These are phyloP conservation scores for Aristolochia contorta DNA, from an alignment of 164 flowering plant species.

Conservation along the genomic window DNA sequence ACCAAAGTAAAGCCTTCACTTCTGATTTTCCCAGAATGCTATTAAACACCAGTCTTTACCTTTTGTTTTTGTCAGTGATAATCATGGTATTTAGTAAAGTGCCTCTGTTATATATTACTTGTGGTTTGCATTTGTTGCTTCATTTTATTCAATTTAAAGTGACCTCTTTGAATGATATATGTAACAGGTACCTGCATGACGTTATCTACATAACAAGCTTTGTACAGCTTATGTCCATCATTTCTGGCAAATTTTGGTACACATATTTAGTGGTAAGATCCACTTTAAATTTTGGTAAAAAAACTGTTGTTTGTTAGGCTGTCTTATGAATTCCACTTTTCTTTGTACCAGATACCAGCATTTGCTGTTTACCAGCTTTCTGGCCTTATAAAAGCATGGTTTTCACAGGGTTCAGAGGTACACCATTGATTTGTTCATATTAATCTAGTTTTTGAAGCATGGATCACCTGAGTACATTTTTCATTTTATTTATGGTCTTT, in stretches of 20 bases:
- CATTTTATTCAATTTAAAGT: not conserved
- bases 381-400: conserved; percentile 46
- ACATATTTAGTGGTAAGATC: conserved; percentile 77
- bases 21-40: too few species aligned
- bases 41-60: too few species aligned
- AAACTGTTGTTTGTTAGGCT: not conserved
- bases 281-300: too few species aligned
- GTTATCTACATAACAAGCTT: conserved; percentile 89
- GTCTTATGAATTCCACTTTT: not conserved
- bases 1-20: too few species aligned
- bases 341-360: conserved; percentile 55
- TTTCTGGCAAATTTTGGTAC: conserved; percentile 90
- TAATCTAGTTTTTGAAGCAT: not conserved
- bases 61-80: too few species aligned
- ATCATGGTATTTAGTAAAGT: too few species aligned
- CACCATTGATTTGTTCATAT: not conserved
- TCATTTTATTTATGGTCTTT: not conserved
- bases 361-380: conserved; percentile 59
- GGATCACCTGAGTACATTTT: not conserved
- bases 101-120: not conserved
- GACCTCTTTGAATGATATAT: conserved; percentile 3
- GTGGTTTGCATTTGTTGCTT: not conserved
- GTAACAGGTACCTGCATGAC: conserved; percentile 84
- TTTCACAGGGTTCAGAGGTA: conserved; percentile 81
- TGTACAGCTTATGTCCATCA: conserved; percentile 70